phyloP scores from a whole-genome alignment of 176 grass and related monocot species.

The sorghum (Sorghum bicolor) region Sorghum_bicolor_NCBIv3 NC_012874.2:64728001-64728500 shows the following conservation, averaged over 20 bases:
- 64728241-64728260: conserved; percentile 17
- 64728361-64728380: not conserved
- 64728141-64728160: conserved; percentile 22
- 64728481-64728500: not conserved
- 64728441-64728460: not conserved
- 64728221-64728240: not conserved
- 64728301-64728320: not conserved
- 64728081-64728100: not conserved
- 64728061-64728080: not conserved
- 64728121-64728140: not conserved
- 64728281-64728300: not conserved
- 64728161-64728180: conserved; percentile 36
- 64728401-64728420: not conserved
- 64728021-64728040: not conserved
- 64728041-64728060: not conserved
- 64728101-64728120: conserved; percentile 17
- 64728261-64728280: conserved; percentile 19
- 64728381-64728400: not conserved
- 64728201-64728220: not conserved
- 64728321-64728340: not conserved
- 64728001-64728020: not conserved
- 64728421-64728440: not conserved
- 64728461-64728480: not conserved
- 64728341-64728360: not conserved
- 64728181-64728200: conserved; percentile 28